Evolutionary conservation across 352 stramenopile species (phyloP).

Genomic region (Pythium aristosporum): DNA sequence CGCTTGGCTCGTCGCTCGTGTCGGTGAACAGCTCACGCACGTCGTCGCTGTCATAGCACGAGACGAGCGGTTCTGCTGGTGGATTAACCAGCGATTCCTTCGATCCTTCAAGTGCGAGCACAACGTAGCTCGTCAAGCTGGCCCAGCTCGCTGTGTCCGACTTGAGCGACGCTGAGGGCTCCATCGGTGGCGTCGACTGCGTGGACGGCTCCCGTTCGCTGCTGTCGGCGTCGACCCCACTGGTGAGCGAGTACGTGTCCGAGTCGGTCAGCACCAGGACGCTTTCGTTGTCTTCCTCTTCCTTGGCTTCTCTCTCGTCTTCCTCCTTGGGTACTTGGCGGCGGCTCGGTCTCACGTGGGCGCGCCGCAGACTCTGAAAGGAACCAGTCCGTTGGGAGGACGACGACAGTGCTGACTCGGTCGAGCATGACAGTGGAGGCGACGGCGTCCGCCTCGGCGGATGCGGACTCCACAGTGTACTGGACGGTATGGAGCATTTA

Average conservation of each 20-base stretch:
- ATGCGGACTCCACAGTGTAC: slow-evolving; percentile 23
- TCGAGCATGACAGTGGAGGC: neutral
- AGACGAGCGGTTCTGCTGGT: neutral
- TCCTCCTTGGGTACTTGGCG: neutral
- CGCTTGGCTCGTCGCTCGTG: neutral
- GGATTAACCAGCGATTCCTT: neutral
- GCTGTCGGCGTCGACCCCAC: slow-evolving; percentile 9
- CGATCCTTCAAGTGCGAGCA: slow-evolving; percentile 8
- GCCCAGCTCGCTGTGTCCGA: slow-evolving; percentile 10
- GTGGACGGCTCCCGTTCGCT: slow-evolving; percentile 5
- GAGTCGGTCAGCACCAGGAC: slow-evolving; percentile 11
- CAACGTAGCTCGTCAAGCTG: slow-evolving; percentile 22
- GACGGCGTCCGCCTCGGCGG: slow-evolving; percentile 4
- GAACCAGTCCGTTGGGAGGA: neutral
- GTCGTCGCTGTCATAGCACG: slow-evolving; percentile 13
- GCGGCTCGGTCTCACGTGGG: neutral
- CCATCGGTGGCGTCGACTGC: neutral
- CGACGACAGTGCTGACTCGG: neutral
- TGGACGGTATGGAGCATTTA: neutral
- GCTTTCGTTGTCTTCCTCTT: neutral
- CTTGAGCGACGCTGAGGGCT: too few relatives aligned
- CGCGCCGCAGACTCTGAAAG: slow-evolving; percentile 1
- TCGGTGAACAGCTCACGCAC: neutral
- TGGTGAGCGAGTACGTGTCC: slow-evolving; percentile 21
- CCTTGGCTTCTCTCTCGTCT: neutral